phyloP scores from a whole-genome alignment of 1,284 basidiomycete species.

The Quambalaria eucalypti region DNA sequence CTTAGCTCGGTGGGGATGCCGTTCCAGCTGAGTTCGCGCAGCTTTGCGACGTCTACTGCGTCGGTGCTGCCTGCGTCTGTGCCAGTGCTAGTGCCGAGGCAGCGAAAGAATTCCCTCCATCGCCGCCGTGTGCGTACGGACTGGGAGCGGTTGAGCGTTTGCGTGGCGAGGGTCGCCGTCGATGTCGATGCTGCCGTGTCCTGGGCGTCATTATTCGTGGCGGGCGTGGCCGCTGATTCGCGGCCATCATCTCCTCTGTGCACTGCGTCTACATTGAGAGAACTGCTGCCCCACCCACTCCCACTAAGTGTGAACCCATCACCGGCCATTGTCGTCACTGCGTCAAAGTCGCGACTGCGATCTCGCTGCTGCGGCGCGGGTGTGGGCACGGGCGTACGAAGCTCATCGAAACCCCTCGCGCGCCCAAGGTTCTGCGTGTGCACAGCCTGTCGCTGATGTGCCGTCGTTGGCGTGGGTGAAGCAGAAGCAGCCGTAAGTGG shows the following conservation, averaged over 20 bases:
- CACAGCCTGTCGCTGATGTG: not conserved
- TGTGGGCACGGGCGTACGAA: slow-evolving; percentile 9
- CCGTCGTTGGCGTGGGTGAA: not conserved
- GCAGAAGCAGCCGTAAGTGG: not conserved
- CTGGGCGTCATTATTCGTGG: not conserved
- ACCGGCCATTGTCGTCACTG: slow-evolving; percentile 32
- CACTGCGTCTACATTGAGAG: not conserved
- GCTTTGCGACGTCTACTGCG: slow-evolving; percentile 54
- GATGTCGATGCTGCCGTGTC: not conserved
- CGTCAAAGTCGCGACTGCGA: slow-evolving; percentile 18
- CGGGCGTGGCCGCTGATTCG: too few relatives aligned
- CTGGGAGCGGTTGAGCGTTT: not conserved
- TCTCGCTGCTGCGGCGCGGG: slow-evolving; percentile 11
- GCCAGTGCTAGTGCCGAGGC: slow-evolving; percentile 19
- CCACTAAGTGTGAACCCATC: slow-evolving; percentile 34
- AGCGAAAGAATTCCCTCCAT: slow-evolving; percentile 25
- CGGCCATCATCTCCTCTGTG: slow-evolving; percentile 1
- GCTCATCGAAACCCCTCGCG: slow-evolving; percentile 11
- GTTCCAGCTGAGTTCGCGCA: slow-evolving; percentile 88
- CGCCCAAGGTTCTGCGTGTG: slow-evolving; percentile 1
- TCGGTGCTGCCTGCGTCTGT: not conserved
- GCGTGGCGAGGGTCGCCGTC: not conserved
- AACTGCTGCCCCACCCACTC: slow-evolving; percentile 12
- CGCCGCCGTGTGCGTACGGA: slow-evolving; percentile 23
- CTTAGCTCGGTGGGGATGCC: slow-evolving; percentile 81